Base-by-base conservation (phyloP, 371 early-diverging fungal species). In the Haplosporangium sp. region DNA sequence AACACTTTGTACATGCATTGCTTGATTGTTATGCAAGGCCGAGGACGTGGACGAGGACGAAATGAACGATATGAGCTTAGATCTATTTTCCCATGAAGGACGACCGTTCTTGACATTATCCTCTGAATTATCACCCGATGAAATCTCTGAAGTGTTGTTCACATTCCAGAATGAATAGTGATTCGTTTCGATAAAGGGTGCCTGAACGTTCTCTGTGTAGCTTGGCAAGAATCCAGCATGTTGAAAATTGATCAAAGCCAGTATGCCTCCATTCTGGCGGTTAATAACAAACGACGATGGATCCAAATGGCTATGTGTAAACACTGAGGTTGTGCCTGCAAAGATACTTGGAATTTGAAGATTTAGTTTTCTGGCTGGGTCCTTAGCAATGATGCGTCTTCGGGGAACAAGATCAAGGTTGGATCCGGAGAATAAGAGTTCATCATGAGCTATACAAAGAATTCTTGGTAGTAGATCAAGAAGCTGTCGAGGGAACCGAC, bases 181-280 rank as follows among this genome's bases (percentile, higher is more conserved):
- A 34, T 5, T 56, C 34, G 15, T 48, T 19, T 67, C 61, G 1
- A 71, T 48, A 60, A 76, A 76, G 2, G 55, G 55, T 4, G 38
- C 44, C 4, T 56, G 68, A 8, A 67, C 34, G 9, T 50, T 39
- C 39, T 76, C 77, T 0, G n/a, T 59, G 19, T 76, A 76, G 4
- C 37, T 63, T 6, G 77, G 77, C 35, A 71, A 56, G 56, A 76
- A 76, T 9, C 77, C 77, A 17, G 77, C 77, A 15, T 68, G 63
- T 5, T 64, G 62, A 56, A 71, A 64, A 27, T 71, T 63, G n/a
- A 64, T 39, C 47, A 71, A 11, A 6, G 66, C 48, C 50, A 75
- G 8, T 4, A 75, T 40, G 3, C 27, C 67, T 6, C 66, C 70
- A 6, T n/a, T 37, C 13, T 52, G 40, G 5, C 62, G 27, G 6